phyloP scores from a whole-genome alignment of 2,329 filamentous ascomycete genomes.

The Colletotrichum phormii region DNA sequence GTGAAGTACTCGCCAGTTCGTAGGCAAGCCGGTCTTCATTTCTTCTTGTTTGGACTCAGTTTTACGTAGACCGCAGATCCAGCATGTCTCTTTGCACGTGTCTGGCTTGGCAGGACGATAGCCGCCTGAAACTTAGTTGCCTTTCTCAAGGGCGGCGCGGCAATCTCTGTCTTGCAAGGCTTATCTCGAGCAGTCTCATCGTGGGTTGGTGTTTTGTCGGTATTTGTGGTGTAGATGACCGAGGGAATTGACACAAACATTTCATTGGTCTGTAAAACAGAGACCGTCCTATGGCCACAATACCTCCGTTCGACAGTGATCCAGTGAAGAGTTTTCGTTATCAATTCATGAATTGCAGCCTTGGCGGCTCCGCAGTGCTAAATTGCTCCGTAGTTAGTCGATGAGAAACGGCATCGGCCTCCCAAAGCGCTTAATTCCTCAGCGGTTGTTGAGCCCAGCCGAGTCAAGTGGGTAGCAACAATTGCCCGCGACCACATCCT shows the following conservation, averaged over 20 bases:
- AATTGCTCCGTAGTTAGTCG: neutral
- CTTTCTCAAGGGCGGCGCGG: neutral
- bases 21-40: neutral
- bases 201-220: neutral
- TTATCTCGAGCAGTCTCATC: neutral
- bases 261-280: neutral
- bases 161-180: neutral
- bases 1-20: neutral
- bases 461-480: too few species aligned
- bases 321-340: conserved; percentile 6
- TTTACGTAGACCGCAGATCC: too few species aligned
- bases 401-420: neutral
- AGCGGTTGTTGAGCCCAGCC: neutral
- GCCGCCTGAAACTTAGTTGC: neutral
- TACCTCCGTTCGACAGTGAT: neutral
- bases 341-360: neutral
- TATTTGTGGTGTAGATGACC: neutral
- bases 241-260: neutral
- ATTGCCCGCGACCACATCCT: too few species aligned
- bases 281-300: neutral
- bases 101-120: neutral
- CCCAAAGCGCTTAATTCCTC: neutral
- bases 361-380: neutral
- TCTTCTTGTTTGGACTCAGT: too few species aligned
- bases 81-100: neutral